These are phyloP conservation scores for Aspergillus incahuasiensis DNA, from an alignment of 495 filamentous ascomycete species.

Conservation along the genomic window DNA sequence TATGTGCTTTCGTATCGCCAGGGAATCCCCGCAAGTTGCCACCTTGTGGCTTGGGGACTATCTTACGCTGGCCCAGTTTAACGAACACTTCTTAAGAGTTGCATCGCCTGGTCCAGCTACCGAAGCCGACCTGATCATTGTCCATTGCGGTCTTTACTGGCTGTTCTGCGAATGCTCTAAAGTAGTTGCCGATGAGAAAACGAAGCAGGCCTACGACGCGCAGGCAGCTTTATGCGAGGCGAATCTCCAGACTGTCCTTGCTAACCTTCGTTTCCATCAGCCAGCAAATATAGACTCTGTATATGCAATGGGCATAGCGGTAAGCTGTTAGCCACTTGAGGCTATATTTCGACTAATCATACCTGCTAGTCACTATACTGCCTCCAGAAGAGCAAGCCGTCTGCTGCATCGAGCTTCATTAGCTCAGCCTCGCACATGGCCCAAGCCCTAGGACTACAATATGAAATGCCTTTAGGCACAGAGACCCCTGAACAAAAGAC, in stretches of 20 bases:
- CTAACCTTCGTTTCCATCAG: conserved; percentile 8
- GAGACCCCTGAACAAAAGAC: neutral
- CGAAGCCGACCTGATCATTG: conserved; percentile 15
- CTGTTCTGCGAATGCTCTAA: conserved; percentile 13
- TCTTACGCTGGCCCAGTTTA: too few species aligned
- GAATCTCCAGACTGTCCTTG: conserved; percentile 11
- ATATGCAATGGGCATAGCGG: conserved; percentile 14
- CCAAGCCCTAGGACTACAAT: conserved; percentile 8
- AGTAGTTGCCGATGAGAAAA: neutral
- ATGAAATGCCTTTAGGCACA: neutral
- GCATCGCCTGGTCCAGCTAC: conserved; percentile 8
- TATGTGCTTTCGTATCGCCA: conserved; percentile 11
- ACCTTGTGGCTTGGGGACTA: neutral
- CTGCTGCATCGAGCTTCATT: conserved; percentile 14
- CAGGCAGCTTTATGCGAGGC: conserved; percentile 6
- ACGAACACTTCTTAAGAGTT: conserved; percentile 9
- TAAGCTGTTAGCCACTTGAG: neutral
- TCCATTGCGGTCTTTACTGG: conserved; percentile 15
- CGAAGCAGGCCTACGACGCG: conserved; percentile 7
- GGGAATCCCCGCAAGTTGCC: neutral
- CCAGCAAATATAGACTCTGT: conserved; percentile 7
- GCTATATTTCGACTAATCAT: neutral
- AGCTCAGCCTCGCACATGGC: conserved; percentile 8
- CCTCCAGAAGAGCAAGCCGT: conserved; percentile 9
- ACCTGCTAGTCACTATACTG: conserved; percentile 8